A percentile compares a stretch with the other conserved stretches of the same genome.
These are phyloP conservation scores for Talaromyces proteolyticus DNA, from an alignment of 495 filamentous ascomycete species.

Conservation along the genomic window DNA sequence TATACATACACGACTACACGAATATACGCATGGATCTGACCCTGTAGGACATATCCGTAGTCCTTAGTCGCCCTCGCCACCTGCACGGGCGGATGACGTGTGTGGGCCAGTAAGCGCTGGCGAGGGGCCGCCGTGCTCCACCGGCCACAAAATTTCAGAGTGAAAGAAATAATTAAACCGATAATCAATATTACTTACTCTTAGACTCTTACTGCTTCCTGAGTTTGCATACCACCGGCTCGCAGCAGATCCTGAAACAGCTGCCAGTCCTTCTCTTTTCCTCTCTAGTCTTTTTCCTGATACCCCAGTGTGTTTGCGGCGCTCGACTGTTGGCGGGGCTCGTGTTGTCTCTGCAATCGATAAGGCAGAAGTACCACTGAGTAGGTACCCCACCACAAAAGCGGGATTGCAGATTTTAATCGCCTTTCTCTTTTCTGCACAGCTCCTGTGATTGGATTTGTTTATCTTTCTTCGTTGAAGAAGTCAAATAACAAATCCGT, in stretches of 20 bases:
- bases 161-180: background rate
- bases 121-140: background rate
- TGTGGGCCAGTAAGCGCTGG: constrained; percentile 22
- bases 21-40: background rate
- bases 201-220: too few species aligned
- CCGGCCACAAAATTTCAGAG: constrained; percentile 5
- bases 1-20: constrained; percentile 5
- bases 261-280: constrained; percentile 10
- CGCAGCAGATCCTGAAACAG: too few species aligned
- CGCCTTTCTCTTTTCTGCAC: background rate
- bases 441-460: too few species aligned
- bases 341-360: constrained; percentile 39
- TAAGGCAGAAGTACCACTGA: background rate
- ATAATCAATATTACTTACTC: constrained; percentile 3
- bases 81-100: constrained; percentile 17
- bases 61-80: too few species aligned
- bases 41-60: background rate
- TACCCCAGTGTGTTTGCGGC: constrained; percentile 27
- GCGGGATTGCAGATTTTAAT: background rate
- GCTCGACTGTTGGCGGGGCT: constrained; percentile 11
- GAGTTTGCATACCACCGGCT: too few species aligned
- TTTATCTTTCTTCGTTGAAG: too few species aligned
- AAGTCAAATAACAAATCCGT: too few species aligned
- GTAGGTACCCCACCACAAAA: background rate
- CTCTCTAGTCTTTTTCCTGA: constrained; percentile 7